These are phyloP conservation scores for Xylariales sp. DNA, from an alignment of 2,329 filamentous ascomycete species.

Conservation along the genomic window DNA sequence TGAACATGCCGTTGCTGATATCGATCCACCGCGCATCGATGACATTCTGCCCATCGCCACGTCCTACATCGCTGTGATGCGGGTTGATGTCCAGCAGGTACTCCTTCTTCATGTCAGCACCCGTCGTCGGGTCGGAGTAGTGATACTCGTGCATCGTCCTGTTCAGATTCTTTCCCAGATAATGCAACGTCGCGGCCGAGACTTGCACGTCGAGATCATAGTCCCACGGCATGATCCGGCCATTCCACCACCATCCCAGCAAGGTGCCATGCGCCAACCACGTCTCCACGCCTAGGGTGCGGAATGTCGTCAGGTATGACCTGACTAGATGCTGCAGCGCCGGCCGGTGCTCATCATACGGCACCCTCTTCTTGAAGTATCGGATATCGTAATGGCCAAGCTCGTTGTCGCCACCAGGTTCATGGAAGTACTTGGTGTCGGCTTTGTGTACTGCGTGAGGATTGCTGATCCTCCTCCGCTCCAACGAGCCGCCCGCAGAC, in stretches of 20 bases:
- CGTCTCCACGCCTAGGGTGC: slow-evolving; percentile 64
- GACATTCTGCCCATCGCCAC: slow-evolving; percentile 68
- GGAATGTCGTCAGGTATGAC: slow-evolving; percentile 67
- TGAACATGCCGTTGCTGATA: slow-evolving; percentile 67
- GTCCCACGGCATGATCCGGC: slow-evolving; percentile 76
- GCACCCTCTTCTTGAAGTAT: slow-evolving; percentile 60
- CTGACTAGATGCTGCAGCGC: slow-evolving; percentile 66
- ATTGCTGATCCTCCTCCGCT: background rate
- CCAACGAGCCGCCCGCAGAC: background rate
- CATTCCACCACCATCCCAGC: slow-evolving; percentile 88
- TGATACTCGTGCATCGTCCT: slow-evolving; percentile 59
- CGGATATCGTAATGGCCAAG: slow-evolving; percentile 71
- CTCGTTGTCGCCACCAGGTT: slow-evolving; percentile 55
- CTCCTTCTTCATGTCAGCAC: slow-evolving; percentile 27
- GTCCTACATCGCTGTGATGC: slow-evolving; percentile 54
- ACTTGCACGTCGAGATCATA: slow-evolving; percentile 82
- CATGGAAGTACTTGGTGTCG: slow-evolving; percentile 59
- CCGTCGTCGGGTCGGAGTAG: slow-evolving; percentile 29
- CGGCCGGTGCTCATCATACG: slow-evolving; percentile 61
- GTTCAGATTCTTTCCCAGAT: slow-evolving; percentile 64
- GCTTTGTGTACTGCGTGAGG: background rate
- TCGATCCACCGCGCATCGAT: slow-evolving; percentile 87
- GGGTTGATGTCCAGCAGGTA: slow-evolving; percentile 79
- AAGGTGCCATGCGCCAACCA: slow-evolving; percentile 85
- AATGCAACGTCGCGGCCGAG: slow-evolving; percentile 58